phyloP scores from a whole-genome alignment of 148 eudicot genomes.

The Spergularia marina region DNA sequence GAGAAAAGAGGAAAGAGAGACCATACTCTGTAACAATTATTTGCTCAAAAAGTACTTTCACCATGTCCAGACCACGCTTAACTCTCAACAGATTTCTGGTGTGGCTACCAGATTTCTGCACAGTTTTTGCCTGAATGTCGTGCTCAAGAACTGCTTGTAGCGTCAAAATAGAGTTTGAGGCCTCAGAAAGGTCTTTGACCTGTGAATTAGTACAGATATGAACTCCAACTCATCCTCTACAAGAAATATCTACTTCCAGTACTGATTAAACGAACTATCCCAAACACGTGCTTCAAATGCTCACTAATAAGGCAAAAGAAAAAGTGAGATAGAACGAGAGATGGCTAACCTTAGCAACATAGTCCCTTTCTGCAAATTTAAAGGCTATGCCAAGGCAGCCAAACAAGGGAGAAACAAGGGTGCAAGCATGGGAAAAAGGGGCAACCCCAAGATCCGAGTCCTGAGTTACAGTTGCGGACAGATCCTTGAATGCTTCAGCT shows the following conservation, averaged over 20 bases:
- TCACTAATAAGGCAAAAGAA: neutral
- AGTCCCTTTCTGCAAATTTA: slow-evolving; percentile 92
- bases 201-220: slow-evolving; percentile 11
- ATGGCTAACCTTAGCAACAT: slow-evolving; percentile 65
- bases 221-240: neutral
- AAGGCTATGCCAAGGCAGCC: slow-evolving; percentile 91
- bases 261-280: neutral
- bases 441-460: slow-evolving; percentile 43
- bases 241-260: neutral
- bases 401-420: slow-evolving; percentile 88
- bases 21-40: slow-evolving; percentile 70
- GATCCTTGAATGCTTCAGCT: slow-evolving; percentile 59
- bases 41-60: slow-evolving; percentile 79
- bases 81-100: slow-evolving; percentile 86
- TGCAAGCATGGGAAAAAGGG: slow-evolving; percentile 74
- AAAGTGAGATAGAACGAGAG: neutral
- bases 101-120: slow-evolving; percentile 72
- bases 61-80: slow-evolving; percentile 91
- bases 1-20: slow-evolving; percentile 1
- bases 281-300: neutral
- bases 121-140: slow-evolving; percentile 59
- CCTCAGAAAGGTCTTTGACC: slow-evolving; percentile 70
- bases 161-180: slow-evolving; percentile 55
- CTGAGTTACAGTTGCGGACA: slow-evolving; percentile 42
- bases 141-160: slow-evolving; percentile 54